phyloP scores from a whole-genome alignment of 2,329 filamentous ascomycete species.

The Seiridium cupressi region DNA sequence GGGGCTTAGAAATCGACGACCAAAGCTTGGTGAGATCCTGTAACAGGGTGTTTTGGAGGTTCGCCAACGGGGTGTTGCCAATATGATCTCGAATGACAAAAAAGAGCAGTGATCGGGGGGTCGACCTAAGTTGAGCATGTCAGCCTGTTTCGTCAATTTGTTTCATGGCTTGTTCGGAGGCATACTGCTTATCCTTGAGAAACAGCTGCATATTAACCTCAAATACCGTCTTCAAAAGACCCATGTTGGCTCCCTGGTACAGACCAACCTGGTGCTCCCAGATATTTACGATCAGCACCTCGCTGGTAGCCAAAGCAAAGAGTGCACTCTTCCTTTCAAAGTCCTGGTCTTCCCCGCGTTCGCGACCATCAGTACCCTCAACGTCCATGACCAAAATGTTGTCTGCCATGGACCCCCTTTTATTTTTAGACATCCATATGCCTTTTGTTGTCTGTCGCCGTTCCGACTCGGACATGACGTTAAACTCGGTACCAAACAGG shows the following conservation, averaged over 20 bases:
- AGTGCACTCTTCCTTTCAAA: slow-evolving; percentile 98
- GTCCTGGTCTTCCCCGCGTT: slow-evolving; percentile 96
- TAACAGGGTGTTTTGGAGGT: slow-evolving; percentile 85
- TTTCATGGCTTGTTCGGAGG: slow-evolving; percentile 15
- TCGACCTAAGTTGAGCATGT: slow-evolving; percentile 56
- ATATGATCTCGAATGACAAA: slow-evolving; percentile 98
- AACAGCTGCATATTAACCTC: slow-evolving; percentile 98
- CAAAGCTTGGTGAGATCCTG: slow-evolving; percentile 92
- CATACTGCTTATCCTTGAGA: slow-evolving; percentile 88
- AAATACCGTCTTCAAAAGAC: slow-evolving; percentile 95
- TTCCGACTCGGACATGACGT: slow-evolving; percentile 95
- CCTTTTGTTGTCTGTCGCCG: slow-evolving; percentile 97
- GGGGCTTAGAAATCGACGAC: slow-evolving; percentile 87
- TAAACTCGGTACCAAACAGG: slow-evolving; percentile 93
- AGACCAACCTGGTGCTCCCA: slow-evolving; percentile 99
- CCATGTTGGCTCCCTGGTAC: slow-evolving; percentile 99
- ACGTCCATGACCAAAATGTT: slow-evolving; percentile 99
- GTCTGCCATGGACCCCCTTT: slow-evolving; percentile 78
- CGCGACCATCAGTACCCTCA: slow-evolving; percentile 93
- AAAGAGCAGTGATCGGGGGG: slow-evolving; percentile 87
- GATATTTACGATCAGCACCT: slow-evolving; percentile 97
- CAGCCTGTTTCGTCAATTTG: slow-evolving; percentile 13
- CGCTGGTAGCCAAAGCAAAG: slow-evolving; percentile 94
- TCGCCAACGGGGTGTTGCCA: slow-evolving; percentile 84
- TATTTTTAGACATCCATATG: slow-evolving; percentile 99